Conservation (phyloP, 2,329 filamentous ascomycete genomes). For the Pyricularia pennisetigena region DNA sequence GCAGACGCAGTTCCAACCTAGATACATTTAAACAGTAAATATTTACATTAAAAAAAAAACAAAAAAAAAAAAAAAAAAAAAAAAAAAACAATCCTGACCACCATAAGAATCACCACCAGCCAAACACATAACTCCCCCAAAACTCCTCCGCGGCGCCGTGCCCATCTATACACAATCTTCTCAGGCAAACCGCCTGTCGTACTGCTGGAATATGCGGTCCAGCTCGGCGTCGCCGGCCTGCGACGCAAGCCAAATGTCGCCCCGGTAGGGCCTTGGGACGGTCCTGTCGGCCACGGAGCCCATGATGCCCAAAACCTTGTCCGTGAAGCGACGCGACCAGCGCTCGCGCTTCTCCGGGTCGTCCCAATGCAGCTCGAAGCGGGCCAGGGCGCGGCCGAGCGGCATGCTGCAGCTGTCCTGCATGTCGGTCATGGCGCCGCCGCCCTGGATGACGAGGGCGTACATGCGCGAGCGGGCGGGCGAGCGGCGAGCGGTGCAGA, state of each 20-base stretch:
- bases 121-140: background rate
- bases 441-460: slow-evolving; percentile 3
- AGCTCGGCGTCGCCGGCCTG: background rate
- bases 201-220: background rate
- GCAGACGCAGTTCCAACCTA: too few species aligned
- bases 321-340: background rate
- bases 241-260: background rate
- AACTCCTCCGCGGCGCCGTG: background rate
- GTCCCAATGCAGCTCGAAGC: slow-evolving; percentile 4
- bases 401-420: slow-evolving; percentile 1
- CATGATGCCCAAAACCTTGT: background rate
- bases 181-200: background rate
- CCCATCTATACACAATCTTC: background rate
- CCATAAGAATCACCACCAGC: background rate
- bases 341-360: background rate
- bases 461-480: background rate
- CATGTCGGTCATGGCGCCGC: background rate
- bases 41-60: background rate
- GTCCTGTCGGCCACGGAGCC: background rate
- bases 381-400: background rate
- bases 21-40: too few species aligned
- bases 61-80: too few species aligned
- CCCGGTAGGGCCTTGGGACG: background rate
- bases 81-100: background rate
- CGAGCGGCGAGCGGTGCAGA: background rate